Conservation (phyloP, 495 filamentous ascomycete genomes). For the Penicillium crystallinum region DNA sequence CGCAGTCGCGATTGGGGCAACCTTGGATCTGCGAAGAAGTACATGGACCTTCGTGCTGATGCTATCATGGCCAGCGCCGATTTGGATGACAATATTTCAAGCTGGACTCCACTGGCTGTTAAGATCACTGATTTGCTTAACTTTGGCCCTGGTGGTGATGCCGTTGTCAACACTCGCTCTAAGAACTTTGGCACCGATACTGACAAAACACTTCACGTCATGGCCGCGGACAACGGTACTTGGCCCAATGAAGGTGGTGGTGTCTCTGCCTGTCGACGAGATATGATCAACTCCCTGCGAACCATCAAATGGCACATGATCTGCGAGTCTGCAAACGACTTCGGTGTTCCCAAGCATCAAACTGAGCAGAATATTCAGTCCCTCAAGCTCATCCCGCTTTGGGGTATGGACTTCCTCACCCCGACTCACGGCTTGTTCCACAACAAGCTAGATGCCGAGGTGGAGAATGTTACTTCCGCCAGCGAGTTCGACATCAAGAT, state of each 20-base stretch:
- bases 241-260: conserved; percentile 65
- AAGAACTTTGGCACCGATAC: conserved; percentile 46
- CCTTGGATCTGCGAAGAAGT: conserved; percentile 48
- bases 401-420: conserved; percentile 60
- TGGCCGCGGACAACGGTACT: conserved; percentile 59
- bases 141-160: conserved; percentile 60
- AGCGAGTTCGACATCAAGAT: conserved; percentile 51
- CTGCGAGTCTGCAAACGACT: conserved; percentile 62
- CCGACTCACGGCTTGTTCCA: conserved; percentile 60
- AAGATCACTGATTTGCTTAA: conserved; percentile 59
- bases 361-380: conserved; percentile 62
- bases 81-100: conserved; percentile 53
- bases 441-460: conserved; percentile 57
- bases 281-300: conserved; percentile 59
- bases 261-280: conserved; percentile 62
- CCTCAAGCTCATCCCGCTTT: conserved; percentile 59
- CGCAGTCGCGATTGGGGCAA: conserved; percentile 49
- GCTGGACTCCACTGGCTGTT: conserved; percentile 56
- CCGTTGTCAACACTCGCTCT: conserved; percentile 38
- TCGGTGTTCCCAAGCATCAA: conserved; percentile 60
- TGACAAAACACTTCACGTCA: conserved; percentile 52
- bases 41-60: conserved; percentile 51
- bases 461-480: conserved; percentile 51
- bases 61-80: conserved; percentile 58
- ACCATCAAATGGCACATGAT: conserved; percentile 64